Conservation (phyloP, 345 rosid genomes). For the Carallia brachiata region DNA sequence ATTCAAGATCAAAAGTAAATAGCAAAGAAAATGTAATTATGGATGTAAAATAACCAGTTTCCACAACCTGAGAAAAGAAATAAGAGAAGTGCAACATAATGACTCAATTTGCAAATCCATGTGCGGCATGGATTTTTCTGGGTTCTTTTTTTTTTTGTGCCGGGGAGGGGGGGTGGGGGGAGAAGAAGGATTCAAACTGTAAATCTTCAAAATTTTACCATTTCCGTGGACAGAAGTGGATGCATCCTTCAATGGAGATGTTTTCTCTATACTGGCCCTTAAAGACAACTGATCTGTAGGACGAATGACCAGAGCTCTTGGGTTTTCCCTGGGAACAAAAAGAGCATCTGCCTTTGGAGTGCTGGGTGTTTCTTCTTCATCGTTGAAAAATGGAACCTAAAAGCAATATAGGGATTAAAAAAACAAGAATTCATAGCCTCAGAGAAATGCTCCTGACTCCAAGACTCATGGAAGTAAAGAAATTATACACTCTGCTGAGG, state of each 20-base stretch:
- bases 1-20: background rate
- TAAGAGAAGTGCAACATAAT: too few species aligned
- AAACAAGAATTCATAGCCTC: background rate
- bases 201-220: conserved; percentile 34
- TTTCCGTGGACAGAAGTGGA: conserved; percentile 41
- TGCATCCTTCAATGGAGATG: conserved; percentile 44
- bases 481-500: background rate
- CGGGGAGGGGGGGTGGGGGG: too few species aligned
- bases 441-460: background rate
- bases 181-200: background rate
- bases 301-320: conserved; percentile 76
- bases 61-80: too few species aligned
- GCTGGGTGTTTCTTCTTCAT: conserved; percentile 72
- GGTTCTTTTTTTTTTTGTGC: too few species aligned
- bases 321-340: conserved; percentile 89
- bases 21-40: background rate
- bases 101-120: too few species aligned
- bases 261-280: conserved; percentile 47
- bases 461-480: too few species aligned
- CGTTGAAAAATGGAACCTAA: conserved; percentile 88
- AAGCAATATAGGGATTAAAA: conserved; percentile 9
- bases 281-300: conserved; percentile 54
- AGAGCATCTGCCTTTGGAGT: conserved; percentile 89
- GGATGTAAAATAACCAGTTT: too few species aligned
- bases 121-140: too few species aligned